Percentiles rank a stretch among this genome's conserved stretches.
Conservation (phyloP, 1,284 basidiomycete genomes). For the Cutaneotrichosporon dermatis region DNA sequence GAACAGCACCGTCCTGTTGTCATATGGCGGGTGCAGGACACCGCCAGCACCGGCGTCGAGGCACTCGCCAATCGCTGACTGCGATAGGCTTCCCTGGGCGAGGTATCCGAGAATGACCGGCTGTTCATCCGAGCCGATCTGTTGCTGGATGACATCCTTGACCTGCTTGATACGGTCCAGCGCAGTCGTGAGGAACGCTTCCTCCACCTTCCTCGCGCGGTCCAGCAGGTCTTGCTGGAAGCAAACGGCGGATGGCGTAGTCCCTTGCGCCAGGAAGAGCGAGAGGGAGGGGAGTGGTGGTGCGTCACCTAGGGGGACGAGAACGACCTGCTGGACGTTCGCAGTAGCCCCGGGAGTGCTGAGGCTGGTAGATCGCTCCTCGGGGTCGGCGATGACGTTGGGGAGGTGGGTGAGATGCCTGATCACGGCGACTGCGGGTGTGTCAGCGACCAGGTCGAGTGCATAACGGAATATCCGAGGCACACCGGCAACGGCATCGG, state of each 20-base stretch:
- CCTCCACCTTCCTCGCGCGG: constrained; percentile 39
- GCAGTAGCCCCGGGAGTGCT: constrained; percentile 5
- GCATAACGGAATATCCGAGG: neutral
- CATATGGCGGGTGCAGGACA: constrained; percentile 45
- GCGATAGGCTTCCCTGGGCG: constrained; percentile 37
- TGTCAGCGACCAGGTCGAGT: neutral
- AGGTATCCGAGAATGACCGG: constrained; percentile 45
- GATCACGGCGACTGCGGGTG: constrained; percentile 36
- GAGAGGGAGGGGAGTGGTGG: constrained; percentile 45
- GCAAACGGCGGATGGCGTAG: constrained; percentile 46
- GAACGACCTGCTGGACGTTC: constrained; percentile 32
- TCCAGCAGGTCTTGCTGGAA: constrained; percentile 49
- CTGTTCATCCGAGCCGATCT: constrained; percentile 32
- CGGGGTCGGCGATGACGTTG: constrained; percentile 19
- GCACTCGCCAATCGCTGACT: constrained; percentile 34
- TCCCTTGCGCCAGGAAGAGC: constrained; percentile 40
- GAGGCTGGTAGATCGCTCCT: constrained; percentile 4
- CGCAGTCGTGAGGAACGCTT: constrained; percentile 43
- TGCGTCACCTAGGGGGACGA: constrained; percentile 44
- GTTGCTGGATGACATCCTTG: constrained; percentile 42
- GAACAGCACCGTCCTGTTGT: constrained; percentile 24
- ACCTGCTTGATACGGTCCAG: constrained; percentile 31
- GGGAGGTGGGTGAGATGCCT: constrained; percentile 37
- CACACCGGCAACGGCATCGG: too few species aligned
- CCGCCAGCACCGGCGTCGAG: constrained; percentile 41